Conservation (phyloP, 176 grass and related monocot species). For the Eleusine coracana region DNA sequence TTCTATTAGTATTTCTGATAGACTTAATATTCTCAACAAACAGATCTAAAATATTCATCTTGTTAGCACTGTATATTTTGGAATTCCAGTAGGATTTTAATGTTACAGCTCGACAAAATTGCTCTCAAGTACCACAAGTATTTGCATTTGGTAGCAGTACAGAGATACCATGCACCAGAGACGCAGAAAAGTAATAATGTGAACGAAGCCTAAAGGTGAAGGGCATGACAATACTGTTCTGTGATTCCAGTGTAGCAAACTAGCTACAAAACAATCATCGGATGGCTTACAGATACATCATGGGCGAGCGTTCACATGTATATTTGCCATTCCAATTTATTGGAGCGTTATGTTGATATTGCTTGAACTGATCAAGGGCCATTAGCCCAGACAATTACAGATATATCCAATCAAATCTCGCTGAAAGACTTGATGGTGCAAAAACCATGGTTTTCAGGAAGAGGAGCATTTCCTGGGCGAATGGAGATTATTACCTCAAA, state of each 20-base stretch:
- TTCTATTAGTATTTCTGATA: no score
- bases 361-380: slow-evolving; percentile 12
- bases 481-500: slow-evolving; percentile 61
- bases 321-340: slow-evolving; percentile 31
- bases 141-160: neutral
- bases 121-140: neutral
- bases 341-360: neutral
- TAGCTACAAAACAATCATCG: neutral
- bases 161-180: neutral
- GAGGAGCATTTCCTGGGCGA: slow-evolving; percentile 59
- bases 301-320: neutral
- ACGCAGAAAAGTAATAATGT: neutral
- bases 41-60: neutral
- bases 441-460: slow-evolving; percentile 67
- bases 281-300: neutral
- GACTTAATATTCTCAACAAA: no score
- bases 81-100: neutral
- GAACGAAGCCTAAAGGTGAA: neutral
- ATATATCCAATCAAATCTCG: slow-evolving; percentile 30
- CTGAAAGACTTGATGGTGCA: slow-evolving; percentile 56
- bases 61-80: neutral
- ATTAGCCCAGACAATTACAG: neutral
- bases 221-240: neutral
- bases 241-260: neutral
- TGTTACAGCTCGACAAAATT: neutral